Evolutionary conservation across 306 rosid species (phyloP), one percentile per base, ranked within the genome.

Genomic region (Geum urbanum): DNA sequence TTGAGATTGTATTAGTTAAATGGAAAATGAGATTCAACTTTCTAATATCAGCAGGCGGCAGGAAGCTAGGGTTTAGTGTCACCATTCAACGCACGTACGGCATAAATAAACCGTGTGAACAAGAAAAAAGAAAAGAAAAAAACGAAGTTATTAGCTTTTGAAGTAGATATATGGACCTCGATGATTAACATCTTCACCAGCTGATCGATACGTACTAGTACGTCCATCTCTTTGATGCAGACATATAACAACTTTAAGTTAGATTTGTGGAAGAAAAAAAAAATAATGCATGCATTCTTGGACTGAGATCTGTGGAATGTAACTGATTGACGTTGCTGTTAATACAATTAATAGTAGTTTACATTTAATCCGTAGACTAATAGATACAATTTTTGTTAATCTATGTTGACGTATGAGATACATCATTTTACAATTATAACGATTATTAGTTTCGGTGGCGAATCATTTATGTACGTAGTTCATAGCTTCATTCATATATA

Each of bases 1-100:
- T 27, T 27, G 2, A 27, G 32, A 27, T 27, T 27, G 32, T 27
- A 27, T 27, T 2, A 27, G 32, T 27, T 27, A 27, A 27, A 27
- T 1, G 32, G 32, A 27, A 27, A 27, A 27, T 27, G 2, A 27
- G 32, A 27, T 27, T 27, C 32, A 27, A 51, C 20, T 51, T 69
- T 54, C 51, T 12, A 40, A 44, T 54, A 13, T 45, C 41, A 69
- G 20, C 63, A 7, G 63, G 72, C 53, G 41, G 60, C 60, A 9
- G 46, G 10, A 32, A n/a, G 7, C 32, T 12, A 57, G n/a, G 41
- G n/a, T 51, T 67, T 35, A n/a, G 71, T n/a, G 45, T 32, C 59
- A 56, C 8, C 47, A 35, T 67, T 50, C 59, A 67, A 49, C 71
- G 32, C 32, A 19, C 48, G 27, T 55, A 22, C 20, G 2, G 61